Evolutionary conservation across 768 basidiomycete genomes (phyloP).

Genomic region (Suillus alpinus): DNA sequence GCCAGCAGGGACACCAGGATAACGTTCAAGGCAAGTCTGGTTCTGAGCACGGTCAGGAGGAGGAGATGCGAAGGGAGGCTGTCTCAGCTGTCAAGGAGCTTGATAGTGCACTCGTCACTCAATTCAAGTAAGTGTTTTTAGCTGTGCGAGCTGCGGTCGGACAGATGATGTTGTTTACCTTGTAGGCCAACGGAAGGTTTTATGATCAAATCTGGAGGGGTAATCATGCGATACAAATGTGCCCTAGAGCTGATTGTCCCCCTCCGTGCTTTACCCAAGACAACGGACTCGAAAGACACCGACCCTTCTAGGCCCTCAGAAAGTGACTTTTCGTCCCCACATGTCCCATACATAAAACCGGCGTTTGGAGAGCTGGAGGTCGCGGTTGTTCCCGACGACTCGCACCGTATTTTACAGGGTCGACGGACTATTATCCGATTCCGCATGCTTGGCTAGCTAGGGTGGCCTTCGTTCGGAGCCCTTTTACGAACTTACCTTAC

Average conservation of each 20-base stretch:
- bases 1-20: slow-evolving; percentile 4
- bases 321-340: neutral
- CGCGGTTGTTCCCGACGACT: slow-evolving; percentile 48
- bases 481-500: neutral
- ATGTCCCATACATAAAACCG: slow-evolving; percentile 28
- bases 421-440: slow-evolving; percentile 53
- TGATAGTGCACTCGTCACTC: slow-evolving; percentile 8
- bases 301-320: neutral
- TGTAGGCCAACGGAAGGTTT: slow-evolving; percentile 19
- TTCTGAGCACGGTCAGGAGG: neutral
- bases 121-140: slow-evolving; percentile 19
- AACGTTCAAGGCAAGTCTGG: neutral
- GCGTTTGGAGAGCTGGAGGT: slow-evolving; percentile 60
- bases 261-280: slow-evolving; percentile 11
- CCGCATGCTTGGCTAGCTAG: slow-evolving; percentile 41
- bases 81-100: slow-evolving; percentile 15
- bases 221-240: slow-evolving; percentile 24
- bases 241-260: slow-evolving; percentile 19
- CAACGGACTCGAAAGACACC: neutral
- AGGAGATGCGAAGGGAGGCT: slow-evolving; percentile 19
- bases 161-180: neutral
- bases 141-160: neutral
- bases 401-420: slow-evolving; percentile 53
- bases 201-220: slow-evolving; percentile 18
- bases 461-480: neutral